A percentile compares a stretch with the other conserved stretches of the same genome.
Conservation (phyloP, 768 basidiomycete species). For the Pleurotus citrinopileatus region DNA sequence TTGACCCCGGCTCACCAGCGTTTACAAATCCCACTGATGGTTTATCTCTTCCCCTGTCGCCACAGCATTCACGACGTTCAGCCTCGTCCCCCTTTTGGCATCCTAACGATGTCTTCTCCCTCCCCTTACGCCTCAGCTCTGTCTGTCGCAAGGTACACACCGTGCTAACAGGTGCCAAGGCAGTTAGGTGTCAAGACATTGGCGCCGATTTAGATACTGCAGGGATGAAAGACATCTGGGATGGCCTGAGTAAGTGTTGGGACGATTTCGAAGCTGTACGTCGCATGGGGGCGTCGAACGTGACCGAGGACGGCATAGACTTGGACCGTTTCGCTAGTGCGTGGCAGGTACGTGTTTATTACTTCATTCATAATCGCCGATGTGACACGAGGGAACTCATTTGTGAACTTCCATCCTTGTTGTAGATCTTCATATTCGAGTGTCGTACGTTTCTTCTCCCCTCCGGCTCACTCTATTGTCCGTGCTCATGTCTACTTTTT, state of each 20-base stretch:
- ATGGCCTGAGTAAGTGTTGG: constrained; percentile 78
- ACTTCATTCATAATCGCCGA: not conserved
- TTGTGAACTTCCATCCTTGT: constrained; percentile 6
- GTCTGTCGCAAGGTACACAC: constrained; percentile 78
- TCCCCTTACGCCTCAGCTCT: constrained; percentile 71
- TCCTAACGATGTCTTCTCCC: constrained; percentile 57
- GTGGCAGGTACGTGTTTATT: constrained; percentile 69
- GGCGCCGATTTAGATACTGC: constrained; percentile 54
- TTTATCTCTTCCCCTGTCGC: constrained; percentile 14
- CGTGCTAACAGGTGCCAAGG: constrained; percentile 76
- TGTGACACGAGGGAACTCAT: not conserved
- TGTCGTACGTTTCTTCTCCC: constrained; percentile 56
- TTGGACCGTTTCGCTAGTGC: constrained; percentile 69
- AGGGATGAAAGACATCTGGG: constrained; percentile 79
- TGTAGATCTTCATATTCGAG: constrained; percentile 86
- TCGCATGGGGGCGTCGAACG: constrained; percentile 25
- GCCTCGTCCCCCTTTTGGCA: constrained; percentile 44
- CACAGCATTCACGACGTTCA: constrained; percentile 21
- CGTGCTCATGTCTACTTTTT: not conserved
- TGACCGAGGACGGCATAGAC: constrained; percentile 34
- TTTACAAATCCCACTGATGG: constrained; percentile 14
- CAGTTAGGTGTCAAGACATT: constrained; percentile 36
- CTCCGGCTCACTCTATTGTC: constrained; percentile 1
- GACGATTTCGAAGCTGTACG: constrained; percentile 74
- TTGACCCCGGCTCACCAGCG: constrained; percentile 16